These are phyloP conservation scores for Lyophyllum semitale DNA, from an alignment of 768 basidiomycete genomes.

Conservation along the genomic window DNA sequence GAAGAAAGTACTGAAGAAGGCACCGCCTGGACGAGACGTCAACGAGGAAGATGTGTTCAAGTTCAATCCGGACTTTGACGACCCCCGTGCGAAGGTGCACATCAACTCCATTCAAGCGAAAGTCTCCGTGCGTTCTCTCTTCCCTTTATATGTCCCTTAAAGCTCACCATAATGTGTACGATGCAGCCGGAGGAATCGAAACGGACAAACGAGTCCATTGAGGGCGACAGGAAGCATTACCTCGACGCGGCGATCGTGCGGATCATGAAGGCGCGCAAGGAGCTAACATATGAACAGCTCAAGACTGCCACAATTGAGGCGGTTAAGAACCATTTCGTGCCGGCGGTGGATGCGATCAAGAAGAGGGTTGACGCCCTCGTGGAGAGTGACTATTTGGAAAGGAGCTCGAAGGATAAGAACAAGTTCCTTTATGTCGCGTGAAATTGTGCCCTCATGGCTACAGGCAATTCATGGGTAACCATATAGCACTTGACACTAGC, in stretches of 20 bases:
- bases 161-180: not conserved
- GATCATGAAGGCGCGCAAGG: constrained; percentile 93
- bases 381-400: constrained; percentile 82
- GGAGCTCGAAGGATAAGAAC: constrained; percentile 72
- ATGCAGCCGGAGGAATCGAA: constrained; percentile 83
- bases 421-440: constrained; percentile 81
- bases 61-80: constrained; percentile 83
- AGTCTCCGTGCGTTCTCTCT: constrained; percentile 65
- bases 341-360: constrained; percentile 85
- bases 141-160: not conserved
- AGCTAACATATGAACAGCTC: constrained; percentile 76
- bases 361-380: constrained; percentile 79
- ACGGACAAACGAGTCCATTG: constrained; percentile 80
- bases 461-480: no score
- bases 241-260: constrained; percentile 96
- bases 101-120: constrained; percentile 97
- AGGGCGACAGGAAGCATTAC: constrained; percentile 82
- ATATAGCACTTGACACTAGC: no score
- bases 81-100: constrained; percentile 77
- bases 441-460: no score
- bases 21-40: constrained; percentile 78
- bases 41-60: constrained; percentile 72
- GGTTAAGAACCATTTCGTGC: constrained; percentile 85
- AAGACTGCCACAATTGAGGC: constrained; percentile 84
- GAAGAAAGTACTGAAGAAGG: constrained; percentile 84